Evolutionary conservation across 257 asterid species (phyloP).

Genomic region (Euphrasia confusa): DNA sequence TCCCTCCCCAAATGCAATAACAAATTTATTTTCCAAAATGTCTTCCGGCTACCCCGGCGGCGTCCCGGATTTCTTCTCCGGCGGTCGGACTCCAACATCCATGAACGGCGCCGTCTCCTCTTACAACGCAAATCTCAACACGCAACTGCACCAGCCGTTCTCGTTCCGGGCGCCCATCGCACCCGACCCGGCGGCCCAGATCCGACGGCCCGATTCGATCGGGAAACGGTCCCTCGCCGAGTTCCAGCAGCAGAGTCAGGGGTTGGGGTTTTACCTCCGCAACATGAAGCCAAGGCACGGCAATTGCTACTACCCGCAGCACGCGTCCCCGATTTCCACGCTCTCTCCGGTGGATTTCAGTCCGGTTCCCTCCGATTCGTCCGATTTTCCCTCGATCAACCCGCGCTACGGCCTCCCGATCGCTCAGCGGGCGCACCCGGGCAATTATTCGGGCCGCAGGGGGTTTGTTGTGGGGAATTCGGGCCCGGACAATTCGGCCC

Average conservation of each 20-base stretch:
- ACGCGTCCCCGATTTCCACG: slow-evolving; percentile 50
- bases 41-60: slow-evolving; percentile 64
- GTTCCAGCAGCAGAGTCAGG: slow-evolving; percentile 44
- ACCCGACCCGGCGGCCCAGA: slow-evolving; percentile 49
- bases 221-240: slow-evolving; percentile 67
- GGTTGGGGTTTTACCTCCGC: slow-evolving; percentile 51
- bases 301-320: slow-evolving; percentile 30
- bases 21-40: slow-evolving; percentile 27
- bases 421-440: slow-evolving; percentile 40
- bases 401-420: slow-evolving; percentile 42
- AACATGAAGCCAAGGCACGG: slow-evolving; percentile 55
- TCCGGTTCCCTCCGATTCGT: slow-evolving; percentile 31
- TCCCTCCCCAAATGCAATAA: slow-evolving; percentile 21
- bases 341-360: slow-evolving; percentile 54
- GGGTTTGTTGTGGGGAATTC: background rate
- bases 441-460: background rate
- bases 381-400: slow-evolving; percentile 32
- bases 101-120: slow-evolving; percentile 14
- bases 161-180: slow-evolving; percentile 51
- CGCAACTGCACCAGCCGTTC: slow-evolving; percentile 29
- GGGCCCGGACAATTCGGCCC: slow-evolving; percentile 20
- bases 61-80: slow-evolving; percentile 46
- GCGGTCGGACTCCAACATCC: slow-evolving; percentile 38
- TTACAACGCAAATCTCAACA: slow-evolving; percentile 21
- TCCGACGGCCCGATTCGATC: slow-evolving; percentile 44